phyloP scores from a whole-genome alignment of 2,329 filamentous ascomycete genomes.

The Colletotrichum somersetense region DNA sequence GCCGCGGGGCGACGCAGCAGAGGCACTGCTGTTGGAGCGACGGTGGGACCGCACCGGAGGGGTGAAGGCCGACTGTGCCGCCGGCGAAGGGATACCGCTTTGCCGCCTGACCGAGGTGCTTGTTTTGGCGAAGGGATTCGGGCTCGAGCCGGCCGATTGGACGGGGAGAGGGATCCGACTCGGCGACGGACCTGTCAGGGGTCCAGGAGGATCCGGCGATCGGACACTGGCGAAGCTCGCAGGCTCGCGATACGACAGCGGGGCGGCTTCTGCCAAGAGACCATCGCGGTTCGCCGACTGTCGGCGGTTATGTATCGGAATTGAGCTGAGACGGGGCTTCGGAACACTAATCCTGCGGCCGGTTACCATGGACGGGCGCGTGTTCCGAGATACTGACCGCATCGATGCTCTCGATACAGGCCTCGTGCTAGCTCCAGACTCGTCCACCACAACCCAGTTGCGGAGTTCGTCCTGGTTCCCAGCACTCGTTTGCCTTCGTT shows the following conservation, averaged over 20 bases:
- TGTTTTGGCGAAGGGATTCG: slow-evolving; percentile 44
- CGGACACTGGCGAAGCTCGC: slow-evolving; percentile 65
- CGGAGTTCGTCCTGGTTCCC: slow-evolving; percentile 67
- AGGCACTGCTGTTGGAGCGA: slow-evolving; percentile 61
- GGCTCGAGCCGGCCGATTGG: slow-evolving; percentile 41
- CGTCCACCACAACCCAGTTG: slow-evolving; percentile 79
- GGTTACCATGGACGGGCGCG: slow-evolving; percentile 48
- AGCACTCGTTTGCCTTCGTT: slow-evolving; percentile 66
- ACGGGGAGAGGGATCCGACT: slow-evolving; percentile 59
- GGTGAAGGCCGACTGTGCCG: slow-evolving; percentile 35
- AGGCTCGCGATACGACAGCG: slow-evolving; percentile 30
- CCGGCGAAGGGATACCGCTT: slow-evolving; percentile 45
- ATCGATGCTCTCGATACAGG: slow-evolving; percentile 29
- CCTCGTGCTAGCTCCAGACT: slow-evolving; percentile 45
- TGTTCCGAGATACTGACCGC: slow-evolving; percentile 43
- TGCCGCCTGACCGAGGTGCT: slow-evolving; percentile 43
- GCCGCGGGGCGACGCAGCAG: slow-evolving; percentile 54
- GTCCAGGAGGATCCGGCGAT: slow-evolving; percentile 51
- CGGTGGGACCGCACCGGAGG: slow-evolving; percentile 51
- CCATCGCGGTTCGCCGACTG: slow-evolving; percentile 47
- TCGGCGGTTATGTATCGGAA: slow-evolving; percentile 49
- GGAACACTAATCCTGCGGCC: slow-evolving; percentile 62
- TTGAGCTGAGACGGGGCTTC: slow-evolving; percentile 52
- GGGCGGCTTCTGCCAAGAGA: slow-evolving; percentile 54
- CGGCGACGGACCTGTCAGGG: slow-evolving; percentile 52